A percentile compares a stretch with the other conserved stretches of the same genome.
Conservation (phyloP, 768 basidiomycete genomes). For the Baorangia bicolor region DNA sequence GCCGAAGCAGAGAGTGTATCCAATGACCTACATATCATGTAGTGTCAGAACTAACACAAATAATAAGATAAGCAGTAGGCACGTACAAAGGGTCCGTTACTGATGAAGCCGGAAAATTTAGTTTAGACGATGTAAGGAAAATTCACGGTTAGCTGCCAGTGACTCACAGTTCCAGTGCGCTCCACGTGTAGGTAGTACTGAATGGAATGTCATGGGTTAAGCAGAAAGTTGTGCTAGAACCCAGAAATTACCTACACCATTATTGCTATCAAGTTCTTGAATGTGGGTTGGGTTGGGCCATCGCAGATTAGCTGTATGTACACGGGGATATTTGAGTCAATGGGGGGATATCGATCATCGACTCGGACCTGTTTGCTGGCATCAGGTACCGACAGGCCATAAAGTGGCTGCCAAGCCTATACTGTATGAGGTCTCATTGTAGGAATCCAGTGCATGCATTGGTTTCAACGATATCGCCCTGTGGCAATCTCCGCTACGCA, state of each 20-base stretch:
- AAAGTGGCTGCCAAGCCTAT: no score
- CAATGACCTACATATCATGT: constrained; percentile 5
- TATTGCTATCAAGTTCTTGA: background rate
- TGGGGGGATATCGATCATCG: no score
- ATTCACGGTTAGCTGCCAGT: background rate
- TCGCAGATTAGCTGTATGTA: background rate
- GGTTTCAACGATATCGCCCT: no score
- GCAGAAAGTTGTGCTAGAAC: no score
- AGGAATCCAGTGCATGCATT: no score
- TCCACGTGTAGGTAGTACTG: no score
- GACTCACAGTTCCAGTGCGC: background rate
- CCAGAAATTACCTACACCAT: background rate
- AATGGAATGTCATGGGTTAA: background rate
- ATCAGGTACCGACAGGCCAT: no score
- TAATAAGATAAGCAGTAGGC: no score
- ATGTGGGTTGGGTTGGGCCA: background rate
- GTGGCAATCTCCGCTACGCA: no score
- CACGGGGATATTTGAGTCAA: no score
- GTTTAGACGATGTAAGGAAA: background rate
- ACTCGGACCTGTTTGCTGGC: no score
- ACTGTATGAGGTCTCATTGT: no score
- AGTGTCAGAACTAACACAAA: background rate
- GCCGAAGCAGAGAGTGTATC: constrained; percentile 11
- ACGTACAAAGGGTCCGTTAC: background rate
- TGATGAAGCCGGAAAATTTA: background rate